Conservation (phyloP, 2,329 filamentous ascomycete genomes). For the Fusarium ambrosium region DNA sequence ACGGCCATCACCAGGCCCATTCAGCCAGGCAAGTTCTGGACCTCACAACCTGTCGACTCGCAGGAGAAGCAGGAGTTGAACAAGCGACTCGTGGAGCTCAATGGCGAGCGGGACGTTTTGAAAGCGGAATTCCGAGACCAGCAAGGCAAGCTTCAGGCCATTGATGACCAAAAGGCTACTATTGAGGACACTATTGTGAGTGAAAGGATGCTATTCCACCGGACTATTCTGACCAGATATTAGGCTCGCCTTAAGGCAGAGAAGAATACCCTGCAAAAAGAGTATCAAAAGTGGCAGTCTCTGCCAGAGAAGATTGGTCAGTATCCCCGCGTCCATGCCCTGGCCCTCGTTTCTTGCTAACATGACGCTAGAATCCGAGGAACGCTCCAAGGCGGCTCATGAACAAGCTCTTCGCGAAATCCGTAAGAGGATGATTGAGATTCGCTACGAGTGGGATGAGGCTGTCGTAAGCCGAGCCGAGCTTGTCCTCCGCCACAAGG, state of each 20-base stretch:
- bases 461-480: slow-evolving; percentile 69
- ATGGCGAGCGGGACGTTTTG: slow-evolving; percentile 52
- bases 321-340: slow-evolving; percentile 41
- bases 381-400: slow-evolving; percentile 48
- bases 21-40: slow-evolving; percentile 76
- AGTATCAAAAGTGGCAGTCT: slow-evolving; percentile 72
- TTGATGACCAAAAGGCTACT: slow-evolving; percentile 59
- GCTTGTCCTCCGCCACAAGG: slow-evolving; percentile 65
- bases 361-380: slow-evolving; percentile 52
- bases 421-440: slow-evolving; percentile 58
- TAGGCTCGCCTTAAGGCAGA: slow-evolving; percentile 68
- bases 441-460: slow-evolving; percentile 68
- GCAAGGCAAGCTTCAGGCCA: slow-evolving; percentile 55
- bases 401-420: slow-evolving; percentile 52
- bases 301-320: slow-evolving; percentile 80
- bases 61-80: slow-evolving; percentile 74
- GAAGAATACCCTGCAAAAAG: slow-evolving; percentile 77
- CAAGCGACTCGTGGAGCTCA: slow-evolving; percentile 62
- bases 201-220: background rate
- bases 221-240: slow-evolving; percentile 17
- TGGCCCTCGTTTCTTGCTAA: background rate
- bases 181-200: slow-evolving; percentile 57
- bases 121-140: slow-evolving; percentile 51
- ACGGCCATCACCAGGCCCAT: slow-evolving; percentile 77
- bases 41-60: slow-evolving; percentile 79